phyloP scores from a whole-genome alignment of 192 early-diverging fungal species.

The Gonapodya sp. region DNA sequence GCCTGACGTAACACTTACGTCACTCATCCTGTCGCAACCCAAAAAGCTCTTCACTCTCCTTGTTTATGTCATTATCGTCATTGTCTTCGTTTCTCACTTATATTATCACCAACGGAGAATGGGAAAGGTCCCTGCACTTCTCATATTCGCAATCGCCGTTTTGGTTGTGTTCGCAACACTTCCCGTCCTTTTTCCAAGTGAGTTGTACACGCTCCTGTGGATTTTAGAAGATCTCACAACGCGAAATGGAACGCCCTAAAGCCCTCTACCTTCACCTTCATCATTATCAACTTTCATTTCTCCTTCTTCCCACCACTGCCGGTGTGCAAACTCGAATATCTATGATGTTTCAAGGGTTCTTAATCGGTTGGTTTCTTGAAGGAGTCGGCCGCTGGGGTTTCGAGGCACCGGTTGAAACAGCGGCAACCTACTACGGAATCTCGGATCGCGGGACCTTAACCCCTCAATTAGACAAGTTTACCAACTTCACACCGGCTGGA shows the following conservation, averaged over 20 bases:
- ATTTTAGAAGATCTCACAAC: no score
- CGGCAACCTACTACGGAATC: neutral
- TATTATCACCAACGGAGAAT: neutral
- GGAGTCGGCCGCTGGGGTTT: constrained; percentile 10
- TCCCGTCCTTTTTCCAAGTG: neutral
- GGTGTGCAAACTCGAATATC: neutral
- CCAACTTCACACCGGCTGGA: neutral
- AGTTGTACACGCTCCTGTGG: no score
- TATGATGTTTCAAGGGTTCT: constrained; percentile 5
- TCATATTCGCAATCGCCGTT: neutral
- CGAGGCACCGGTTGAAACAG: neutral
- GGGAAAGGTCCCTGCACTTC: neutral
- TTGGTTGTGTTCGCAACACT: neutral
- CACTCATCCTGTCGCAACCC: neutral
- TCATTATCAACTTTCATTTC: neutral
- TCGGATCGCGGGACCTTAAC: neutral
- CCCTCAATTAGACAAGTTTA: neutral
- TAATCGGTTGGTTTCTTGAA: constrained; percentile 6
- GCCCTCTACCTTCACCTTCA: constrained; percentile 4
- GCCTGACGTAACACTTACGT: neutral
- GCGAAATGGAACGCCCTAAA: neutral
- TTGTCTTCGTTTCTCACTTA: neutral
- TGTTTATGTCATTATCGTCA: neutral
- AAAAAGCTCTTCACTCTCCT: neutral
- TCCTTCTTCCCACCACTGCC: neutral